A percentile compares a stretch with the other conserved stretches of the same genome.
phyloP scores from a whole-genome alignment of 805 yeast species.

The fission yeast (Schizosaccharomyces pombe) region DNA sequence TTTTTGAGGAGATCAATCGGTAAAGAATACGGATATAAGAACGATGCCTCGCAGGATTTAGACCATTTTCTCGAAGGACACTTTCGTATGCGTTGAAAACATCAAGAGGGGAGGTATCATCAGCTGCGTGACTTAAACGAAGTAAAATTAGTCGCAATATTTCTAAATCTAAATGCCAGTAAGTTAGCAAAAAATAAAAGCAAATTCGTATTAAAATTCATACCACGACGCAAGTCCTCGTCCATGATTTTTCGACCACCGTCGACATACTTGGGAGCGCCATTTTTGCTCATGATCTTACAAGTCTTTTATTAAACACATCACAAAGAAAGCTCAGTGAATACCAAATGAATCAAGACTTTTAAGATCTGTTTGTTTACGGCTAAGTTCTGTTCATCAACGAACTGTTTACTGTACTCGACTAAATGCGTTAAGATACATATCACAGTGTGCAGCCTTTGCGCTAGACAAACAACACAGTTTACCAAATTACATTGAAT shows the following conservation, averaged over 20 bases:
- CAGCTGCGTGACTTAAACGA: neutral
- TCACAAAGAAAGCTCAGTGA: no score
- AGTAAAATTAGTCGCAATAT: neutral
- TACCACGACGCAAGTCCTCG: conserved; percentile 1
- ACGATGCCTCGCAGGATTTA: neutral
- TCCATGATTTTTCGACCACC: neutral
- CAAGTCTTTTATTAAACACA: neutral
- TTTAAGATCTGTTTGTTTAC: no score
- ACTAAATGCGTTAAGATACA: no score
- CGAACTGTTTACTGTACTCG: no score
- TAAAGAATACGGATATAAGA: neutral
- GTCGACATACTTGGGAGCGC: neutral
- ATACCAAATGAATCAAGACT: no score
- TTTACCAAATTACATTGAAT: no score
- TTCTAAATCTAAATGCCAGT: neutral
- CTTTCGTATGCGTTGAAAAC: neutral
- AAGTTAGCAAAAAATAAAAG: neutral
- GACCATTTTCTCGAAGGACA: neutral
- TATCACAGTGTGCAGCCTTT: no score
- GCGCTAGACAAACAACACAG: no score
- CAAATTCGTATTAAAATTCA: neutral
- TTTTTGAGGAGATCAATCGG: neutral
- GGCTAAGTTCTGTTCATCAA: no score
- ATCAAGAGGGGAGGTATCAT: neutral
- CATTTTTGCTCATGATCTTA: neutral